These are phyloP conservation scores for Biscogniauxia mediterranea DNA, from an alignment of 2,329 filamentous ascomycete genomes.

Conservation along the genomic window DNA sequence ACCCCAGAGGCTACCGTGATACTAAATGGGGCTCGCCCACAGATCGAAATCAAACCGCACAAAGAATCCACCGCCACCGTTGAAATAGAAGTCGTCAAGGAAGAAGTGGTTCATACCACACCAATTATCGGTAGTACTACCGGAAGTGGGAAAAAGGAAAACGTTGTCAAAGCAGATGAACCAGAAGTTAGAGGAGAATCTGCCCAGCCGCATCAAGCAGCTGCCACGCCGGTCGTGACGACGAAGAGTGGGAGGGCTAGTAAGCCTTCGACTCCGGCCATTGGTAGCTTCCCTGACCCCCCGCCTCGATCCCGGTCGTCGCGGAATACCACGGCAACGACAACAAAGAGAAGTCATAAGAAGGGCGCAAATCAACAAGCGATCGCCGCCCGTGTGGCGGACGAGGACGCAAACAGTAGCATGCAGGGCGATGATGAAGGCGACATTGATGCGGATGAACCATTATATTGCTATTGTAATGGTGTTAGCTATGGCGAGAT, in stretches of 20 bases:
- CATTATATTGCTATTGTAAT: slow-evolving; percentile 77
- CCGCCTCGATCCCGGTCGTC: slow-evolving; percentile 51
- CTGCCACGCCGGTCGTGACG: slow-evolving; percentile 43
- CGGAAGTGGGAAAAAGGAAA: slow-evolving; percentile 43
- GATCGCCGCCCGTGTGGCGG: slow-evolving; percentile 35
- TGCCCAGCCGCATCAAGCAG: slow-evolving; percentile 35
- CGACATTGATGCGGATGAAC: slow-evolving; percentile 67
- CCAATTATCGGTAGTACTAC: slow-evolving; percentile 28
- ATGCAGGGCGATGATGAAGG: slow-evolving; percentile 52
- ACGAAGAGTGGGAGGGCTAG: slow-evolving; percentile 66
- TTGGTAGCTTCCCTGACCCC: slow-evolving; percentile 59
- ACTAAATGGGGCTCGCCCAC: slow-evolving; percentile 32
- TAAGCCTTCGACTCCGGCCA: slow-evolving; percentile 64
- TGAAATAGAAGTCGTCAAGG: slow-evolving; percentile 38
- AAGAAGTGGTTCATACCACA: slow-evolving; percentile 28
- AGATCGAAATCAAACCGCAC: slow-evolving; percentile 48
- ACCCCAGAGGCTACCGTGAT: slow-evolving; percentile 36
- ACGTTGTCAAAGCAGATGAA: slow-evolving; percentile 44
- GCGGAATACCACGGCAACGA: slow-evolving; percentile 38
- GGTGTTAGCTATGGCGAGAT: slow-evolving; percentile 80
- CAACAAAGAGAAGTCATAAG: slow-evolving; percentile 58
- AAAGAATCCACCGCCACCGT: slow-evolving; percentile 45
- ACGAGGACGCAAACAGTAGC: slow-evolving; percentile 44
- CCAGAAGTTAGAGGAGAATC: slow-evolving; percentile 42
- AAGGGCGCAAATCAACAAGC: slow-evolving; percentile 46